These are phyloP conservation scores for Aspergillus sp. DNA, from an alignment of 2,329 filamentous ascomycete genomes.

Conservation along the genomic window DNA sequence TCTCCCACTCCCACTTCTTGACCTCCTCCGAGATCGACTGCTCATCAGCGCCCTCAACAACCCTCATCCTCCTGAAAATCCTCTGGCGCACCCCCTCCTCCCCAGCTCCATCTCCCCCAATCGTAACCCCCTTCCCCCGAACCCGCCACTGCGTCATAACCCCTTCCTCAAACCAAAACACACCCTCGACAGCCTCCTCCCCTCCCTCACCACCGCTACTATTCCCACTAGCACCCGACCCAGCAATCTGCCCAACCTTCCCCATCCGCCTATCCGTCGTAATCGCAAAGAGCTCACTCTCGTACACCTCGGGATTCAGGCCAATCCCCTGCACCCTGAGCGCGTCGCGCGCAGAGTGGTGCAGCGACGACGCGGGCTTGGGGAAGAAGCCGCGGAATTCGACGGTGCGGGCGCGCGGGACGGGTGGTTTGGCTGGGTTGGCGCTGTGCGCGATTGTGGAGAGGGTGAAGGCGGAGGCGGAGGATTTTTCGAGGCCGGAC, in stretches of 20 bases:
- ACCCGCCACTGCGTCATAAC: constrained; percentile 82
- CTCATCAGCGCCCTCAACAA: constrained; percentile 31
- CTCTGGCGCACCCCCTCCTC: constrained; percentile 65
- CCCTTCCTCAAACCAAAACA: constrained; percentile 74
- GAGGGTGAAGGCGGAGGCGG: constrained; percentile 33
- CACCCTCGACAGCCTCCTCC: constrained; percentile 74
- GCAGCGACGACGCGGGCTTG: constrained; percentile 55
- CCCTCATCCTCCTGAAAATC: constrained; percentile 26
- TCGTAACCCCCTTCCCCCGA: constrained; percentile 73
- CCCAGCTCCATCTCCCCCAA: constrained; percentile 59
- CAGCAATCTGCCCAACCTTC: constrained; percentile 75
- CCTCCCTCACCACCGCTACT: no score
- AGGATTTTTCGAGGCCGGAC: constrained; percentile 30
- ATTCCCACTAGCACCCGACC: constrained; percentile 44
- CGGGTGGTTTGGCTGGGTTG: constrained; percentile 19
- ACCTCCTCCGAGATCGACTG: constrained; percentile 31
- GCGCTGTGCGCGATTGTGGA: constrained; percentile 28
- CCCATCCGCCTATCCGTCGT: constrained; percentile 89
- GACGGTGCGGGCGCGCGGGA: constrained; percentile 62
- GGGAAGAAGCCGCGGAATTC: constrained; percentile 87
- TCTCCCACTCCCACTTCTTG: constrained; percentile 73
- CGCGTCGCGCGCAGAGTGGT: constrained; percentile 75
- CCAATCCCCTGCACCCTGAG: constrained; percentile 47
- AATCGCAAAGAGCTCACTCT: constrained; percentile 78
- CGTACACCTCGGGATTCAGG: constrained; percentile 69